Base-by-base conservation (phyloP, 108 stramenopile species). In the Schizochytrium sp. region DNA sequence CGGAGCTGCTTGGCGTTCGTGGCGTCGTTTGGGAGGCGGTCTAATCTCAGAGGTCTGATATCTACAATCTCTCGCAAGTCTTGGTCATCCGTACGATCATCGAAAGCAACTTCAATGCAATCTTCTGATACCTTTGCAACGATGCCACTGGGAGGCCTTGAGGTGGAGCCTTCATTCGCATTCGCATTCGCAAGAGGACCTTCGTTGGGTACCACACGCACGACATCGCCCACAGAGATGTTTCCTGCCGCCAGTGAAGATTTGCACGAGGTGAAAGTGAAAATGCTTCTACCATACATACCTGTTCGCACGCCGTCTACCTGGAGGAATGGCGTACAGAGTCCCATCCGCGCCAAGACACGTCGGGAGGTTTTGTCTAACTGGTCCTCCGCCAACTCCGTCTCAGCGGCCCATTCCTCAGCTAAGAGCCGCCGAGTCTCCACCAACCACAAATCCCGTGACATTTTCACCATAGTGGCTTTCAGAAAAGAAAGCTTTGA, bases 401-500 rank as follows among this genome's bases (percentile, higher is more conserved):
- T 55, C 76, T 83, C 53, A 0, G 76, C 76, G 0, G 76, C 47
- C 76, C 76, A 83, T 53, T 83, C 76, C 47, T 55, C 47, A 5
- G 76, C 76, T 13, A 83, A 53, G 15, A 83, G 76, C 47, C 1
- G 19, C 15, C 47, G 12, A n/a, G 76, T 83, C 76, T 83, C 76
- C 28, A 53, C 47, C 17, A 49, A 17, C 76, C 76, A 83, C 10
- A n/a, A 47, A 47, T 50, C 45, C 17, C 76, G 76, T 2, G 76
- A 40, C 76, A 83, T 69, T 1, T 12, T 69, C 12, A 8, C 64
- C 64, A 44, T 0, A 44, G 64, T 28, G 28, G 28, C 28, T 28
- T 28, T 28, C 28, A 28, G 0, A 28, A 28, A 28, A 28, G 28
- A 28, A 28, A 28, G 28, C 28, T 28, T 28, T 28, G 28, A 28